These are phyloP conservation scores for Globisporangium takayamanum DNA, from an alignment of 352 stramenopile species.

Conservation along the genomic window DNA sequence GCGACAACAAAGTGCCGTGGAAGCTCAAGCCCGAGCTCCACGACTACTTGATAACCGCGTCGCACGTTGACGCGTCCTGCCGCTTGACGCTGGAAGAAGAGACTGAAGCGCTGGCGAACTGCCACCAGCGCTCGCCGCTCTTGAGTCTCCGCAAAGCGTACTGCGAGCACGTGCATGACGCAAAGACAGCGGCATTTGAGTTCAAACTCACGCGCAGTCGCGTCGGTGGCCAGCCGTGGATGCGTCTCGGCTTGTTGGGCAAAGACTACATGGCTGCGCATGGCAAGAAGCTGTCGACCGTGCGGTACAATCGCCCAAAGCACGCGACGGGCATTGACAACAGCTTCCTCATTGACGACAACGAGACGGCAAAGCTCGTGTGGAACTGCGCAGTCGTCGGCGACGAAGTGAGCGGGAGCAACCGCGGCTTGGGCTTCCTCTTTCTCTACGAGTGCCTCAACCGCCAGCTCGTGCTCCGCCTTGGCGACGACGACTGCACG, in stretches of 20 bases:
- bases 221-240: conserved; percentile 79
- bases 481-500: conserved; percentile 68
- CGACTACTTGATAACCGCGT: conserved; percentile 87
- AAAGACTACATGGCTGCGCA: conserved; percentile 70
- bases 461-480: conserved; percentile 48
- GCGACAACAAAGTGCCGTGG: conserved; percentile 89
- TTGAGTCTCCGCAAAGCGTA: conserved; percentile 61
- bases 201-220: conserved; percentile 66
- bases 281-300: conserved; percentile 73
- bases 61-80: conserved; percentile 91
- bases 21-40: conserved; percentile 69
- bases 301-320: conserved; percentile 81
- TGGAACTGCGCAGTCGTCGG: conserved; percentile 80
- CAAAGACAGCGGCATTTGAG: conserved; percentile 27
- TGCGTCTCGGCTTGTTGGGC: conserved; percentile 74
- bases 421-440: conserved; percentile 68
- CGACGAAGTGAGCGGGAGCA: conserved; percentile 78
- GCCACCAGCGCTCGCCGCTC: conserved; percentile 61
- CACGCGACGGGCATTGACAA: conserved; percentile 42
- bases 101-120: conserved; percentile 81
- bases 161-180: conserved; percentile 40
- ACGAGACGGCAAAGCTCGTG: conserved; percentile 71
- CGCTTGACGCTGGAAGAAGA: conserved; percentile 93
- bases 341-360: conserved; percentile 67
- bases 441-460: conserved; percentile 84